Evolutionary conservation across 768 basidiomycete species (phyloP), one percentile per base, ranked within the genome.

Genomic region (Hericium rajendrae): DNA sequence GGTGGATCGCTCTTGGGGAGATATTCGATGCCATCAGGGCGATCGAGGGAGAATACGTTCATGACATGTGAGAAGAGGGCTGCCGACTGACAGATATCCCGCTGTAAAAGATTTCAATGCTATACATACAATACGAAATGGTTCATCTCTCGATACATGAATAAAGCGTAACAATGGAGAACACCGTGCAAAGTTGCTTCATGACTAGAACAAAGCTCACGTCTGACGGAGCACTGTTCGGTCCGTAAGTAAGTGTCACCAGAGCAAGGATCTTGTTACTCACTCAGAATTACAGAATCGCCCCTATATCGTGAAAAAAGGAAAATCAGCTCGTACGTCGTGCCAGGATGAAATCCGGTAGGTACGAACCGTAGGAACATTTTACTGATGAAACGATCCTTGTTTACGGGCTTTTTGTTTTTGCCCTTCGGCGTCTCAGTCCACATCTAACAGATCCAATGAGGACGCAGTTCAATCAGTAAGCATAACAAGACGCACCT

Each of bases 381-480:
- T 76, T 98, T 99, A 71, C 93, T 95, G 71, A 99, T 95, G 76
- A 98, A 99, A 51, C 97, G 82, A 73, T 98, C 97, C 74, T 98
- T 98, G 78, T 98, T 98, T 57, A 98, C 86, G 6, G 97, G 91
- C 69, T 97, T 98, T 77, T 97, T 97, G 69, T 93, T 93, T 76
- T 98, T 98, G 41, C 93, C 94, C 73, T 97, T 98, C 18, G 97
- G 97, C 50, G 86, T 72, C 71, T 99, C 97, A 20, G 94, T 97
- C 97, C 97, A 98, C 95, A 98, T 98, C 93, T 99, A 60, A 50
- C 20, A 48, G 32, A 6, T 6, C 18, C 20, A 15, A 43, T 53
- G 16, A 24, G 55, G 9, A 26, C 11, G 20, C 18, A 38, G 38
- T 3, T 20, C 28, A 32, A 9, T 11, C 38, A 48, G 50, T 41